Conservation (phyloP, 495 filamentous ascomycete genomes). For the Tuber magnatum region DNA sequence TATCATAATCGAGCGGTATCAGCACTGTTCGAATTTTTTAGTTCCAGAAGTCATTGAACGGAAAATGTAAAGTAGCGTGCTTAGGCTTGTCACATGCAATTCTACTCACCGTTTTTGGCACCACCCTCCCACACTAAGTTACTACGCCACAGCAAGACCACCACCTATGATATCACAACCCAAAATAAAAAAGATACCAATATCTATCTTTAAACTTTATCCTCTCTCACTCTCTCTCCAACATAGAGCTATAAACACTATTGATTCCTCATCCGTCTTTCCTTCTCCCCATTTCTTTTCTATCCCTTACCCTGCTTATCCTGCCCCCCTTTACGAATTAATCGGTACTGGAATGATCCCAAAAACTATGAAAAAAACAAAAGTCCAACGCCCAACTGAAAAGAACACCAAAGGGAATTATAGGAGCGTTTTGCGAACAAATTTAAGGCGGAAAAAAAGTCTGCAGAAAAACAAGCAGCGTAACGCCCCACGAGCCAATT, state of each 20-base stretch:
- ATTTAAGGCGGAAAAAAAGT: not conserved
- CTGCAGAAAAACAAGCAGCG: slow-evolving; percentile 1
- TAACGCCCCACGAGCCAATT: not conserved
- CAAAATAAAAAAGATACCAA: not conserved
- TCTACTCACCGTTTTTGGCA: too few relatives aligned
- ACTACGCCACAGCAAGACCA: too few relatives aligned
- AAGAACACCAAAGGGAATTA: not conserved
- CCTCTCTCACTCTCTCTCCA: not conserved
- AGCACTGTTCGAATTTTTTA: too few relatives aligned
- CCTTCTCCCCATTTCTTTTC: not conserved
- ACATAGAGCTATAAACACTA: not conserved
- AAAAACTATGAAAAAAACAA: not conserved
- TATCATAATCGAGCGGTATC: too few relatives aligned
- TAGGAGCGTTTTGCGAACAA: not conserved
- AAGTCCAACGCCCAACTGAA: not conserved
- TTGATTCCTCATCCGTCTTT: not conserved
- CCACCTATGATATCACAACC: too few relatives aligned
- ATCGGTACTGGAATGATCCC: not conserved
- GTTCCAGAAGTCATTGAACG: too few relatives aligned
- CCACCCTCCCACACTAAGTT: too few relatives aligned
- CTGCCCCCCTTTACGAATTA: not conserved
- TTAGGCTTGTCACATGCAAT: too few relatives aligned
- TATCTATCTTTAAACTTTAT: not conserved
- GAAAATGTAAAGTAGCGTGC: too few relatives aligned
- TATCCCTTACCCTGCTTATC: not conserved